These are phyloP conservation scores for Microbotryum violaceum DNA, from an alignment of 1,284 basidiomycete species.

Conservation along the genomic window DNA sequence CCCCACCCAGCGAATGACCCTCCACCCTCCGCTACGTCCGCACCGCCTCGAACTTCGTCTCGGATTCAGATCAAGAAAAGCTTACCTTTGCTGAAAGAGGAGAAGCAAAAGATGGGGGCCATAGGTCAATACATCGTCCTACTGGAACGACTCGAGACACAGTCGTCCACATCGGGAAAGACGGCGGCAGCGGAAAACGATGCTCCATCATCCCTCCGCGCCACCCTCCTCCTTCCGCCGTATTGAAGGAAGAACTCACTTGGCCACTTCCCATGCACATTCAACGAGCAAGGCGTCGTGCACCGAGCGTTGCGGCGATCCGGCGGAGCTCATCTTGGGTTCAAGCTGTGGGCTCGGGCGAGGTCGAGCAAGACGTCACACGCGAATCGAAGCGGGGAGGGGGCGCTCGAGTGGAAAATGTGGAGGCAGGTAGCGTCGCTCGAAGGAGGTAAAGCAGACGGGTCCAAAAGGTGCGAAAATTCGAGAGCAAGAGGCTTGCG, in stretches of 20 bases:
- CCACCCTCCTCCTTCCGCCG: not conserved
- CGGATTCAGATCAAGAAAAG: not conserved
- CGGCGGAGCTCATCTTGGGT: too few species aligned
- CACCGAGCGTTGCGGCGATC: conserved; percentile 1
- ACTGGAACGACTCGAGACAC: not conserved
- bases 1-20: not conserved
- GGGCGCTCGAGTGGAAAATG: too few species aligned
- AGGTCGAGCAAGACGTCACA: too few species aligned
- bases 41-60: too few species aligned
- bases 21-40: not conserved
- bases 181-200: too few species aligned
- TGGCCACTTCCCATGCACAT: conserved; percentile 26
- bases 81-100: conserved; percentile 17
- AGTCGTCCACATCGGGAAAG: not conserved
- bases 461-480: too few species aligned
- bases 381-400: too few species aligned
- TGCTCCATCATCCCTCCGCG: not conserved
- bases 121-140: not conserved
- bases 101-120: not conserved
- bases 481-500: too few species aligned
- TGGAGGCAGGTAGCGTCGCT: too few species aligned
- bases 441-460: too few species aligned
- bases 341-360: too few species aligned
- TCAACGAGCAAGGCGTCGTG: conserved; percentile 7
- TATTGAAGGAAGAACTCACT: conserved; percentile 8